Conservation (phyloP, 306 rosid genomes). For the Sesbania bispinosa region DNA sequence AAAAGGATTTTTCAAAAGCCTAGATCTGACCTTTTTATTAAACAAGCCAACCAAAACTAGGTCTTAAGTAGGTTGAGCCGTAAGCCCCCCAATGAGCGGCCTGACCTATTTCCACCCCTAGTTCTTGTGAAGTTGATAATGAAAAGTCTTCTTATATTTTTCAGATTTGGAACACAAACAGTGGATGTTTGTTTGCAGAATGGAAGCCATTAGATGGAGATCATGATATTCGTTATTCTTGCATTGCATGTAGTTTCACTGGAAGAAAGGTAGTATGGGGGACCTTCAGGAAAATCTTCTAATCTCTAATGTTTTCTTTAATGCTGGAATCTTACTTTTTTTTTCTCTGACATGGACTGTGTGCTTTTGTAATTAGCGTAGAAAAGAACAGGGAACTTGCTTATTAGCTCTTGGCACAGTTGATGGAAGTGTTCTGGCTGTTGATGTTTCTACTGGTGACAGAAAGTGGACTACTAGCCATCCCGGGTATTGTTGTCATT, state of each 20-base stretch:
- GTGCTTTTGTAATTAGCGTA: constrained; percentile 42
- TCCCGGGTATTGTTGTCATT: constrained; percentile 33
- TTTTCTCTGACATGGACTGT: background rate
- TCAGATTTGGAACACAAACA: constrained; percentile 59
- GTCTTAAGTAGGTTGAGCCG: no score
- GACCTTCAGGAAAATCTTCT: background rate
- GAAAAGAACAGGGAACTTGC: constrained; percentile 41
- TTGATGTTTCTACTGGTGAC: constrained; percentile 43
- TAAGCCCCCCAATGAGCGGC: no score
- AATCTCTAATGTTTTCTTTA: background rate
- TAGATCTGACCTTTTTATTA: no score
- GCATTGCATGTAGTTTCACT: constrained; percentile 46
- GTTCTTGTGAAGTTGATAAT: background rate
- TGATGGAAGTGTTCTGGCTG: constrained; percentile 38
- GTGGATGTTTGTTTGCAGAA: constrained; percentile 42
- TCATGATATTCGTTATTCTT: constrained; percentile 34
- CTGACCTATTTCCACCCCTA: no score
- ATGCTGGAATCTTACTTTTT: constrained; percentile 7
- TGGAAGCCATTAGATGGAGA: constrained; percentile 48
- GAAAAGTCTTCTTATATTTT: constrained; percentile 6
- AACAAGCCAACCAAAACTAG: no score
- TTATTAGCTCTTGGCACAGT: constrained; percentile 42
- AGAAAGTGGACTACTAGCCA: constrained; percentile 41
- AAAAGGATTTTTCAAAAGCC: no score
- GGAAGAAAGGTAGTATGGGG: constrained; percentile 44